Evolutionary conservation across 495 filamentous ascomycete genomes (phyloP).

Genomic region (Penicillium ochrochloron): DNA sequence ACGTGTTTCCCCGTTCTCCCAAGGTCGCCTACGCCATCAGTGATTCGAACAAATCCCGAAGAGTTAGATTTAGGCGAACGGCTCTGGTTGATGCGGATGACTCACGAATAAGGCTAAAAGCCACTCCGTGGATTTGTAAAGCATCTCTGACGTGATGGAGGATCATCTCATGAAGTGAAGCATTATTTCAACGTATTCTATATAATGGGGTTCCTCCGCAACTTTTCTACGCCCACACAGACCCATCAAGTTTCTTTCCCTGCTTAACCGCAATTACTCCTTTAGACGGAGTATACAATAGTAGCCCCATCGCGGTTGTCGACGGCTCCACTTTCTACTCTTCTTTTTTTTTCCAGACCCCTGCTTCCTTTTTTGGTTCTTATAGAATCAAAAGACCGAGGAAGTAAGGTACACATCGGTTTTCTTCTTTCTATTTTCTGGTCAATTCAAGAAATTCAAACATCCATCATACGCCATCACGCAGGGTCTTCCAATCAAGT

Average conservation of each 20-base stretch:
- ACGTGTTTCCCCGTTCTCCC: neutral
- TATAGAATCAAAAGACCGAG: neutral
- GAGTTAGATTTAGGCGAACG: conserved; percentile 3
- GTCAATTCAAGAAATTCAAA: neutral
- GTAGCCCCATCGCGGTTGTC: conserved; percentile 27
- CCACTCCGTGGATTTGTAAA: conserved; percentile 15
- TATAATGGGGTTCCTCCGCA: conserved; percentile 26
- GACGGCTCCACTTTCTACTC: conserved; percentile 35
- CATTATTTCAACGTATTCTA: conserved; percentile 6
- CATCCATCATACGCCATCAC: neutral
- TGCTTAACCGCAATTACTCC: conserved; percentile 5
- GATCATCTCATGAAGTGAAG: neutral
- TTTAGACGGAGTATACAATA: conserved; percentile 1
- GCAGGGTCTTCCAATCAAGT: neutral
- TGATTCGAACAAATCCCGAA: neutral
- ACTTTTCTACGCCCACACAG: neutral
- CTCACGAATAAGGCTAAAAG: conserved; percentile 8
- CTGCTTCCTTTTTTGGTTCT: conserved; percentile 2
- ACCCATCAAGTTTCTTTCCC: conserved; percentile 2
- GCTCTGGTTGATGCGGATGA: conserved; percentile 1
- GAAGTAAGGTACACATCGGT: neutral
- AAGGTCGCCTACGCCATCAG: neutral
- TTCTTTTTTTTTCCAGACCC: conserved; percentile 14
- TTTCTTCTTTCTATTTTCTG: neutral
- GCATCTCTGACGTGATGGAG: conserved; percentile 4